phyloP scores from a whole-genome alignment of 441 rosid genomes.

The Syzygium syzygioides region DNA sequence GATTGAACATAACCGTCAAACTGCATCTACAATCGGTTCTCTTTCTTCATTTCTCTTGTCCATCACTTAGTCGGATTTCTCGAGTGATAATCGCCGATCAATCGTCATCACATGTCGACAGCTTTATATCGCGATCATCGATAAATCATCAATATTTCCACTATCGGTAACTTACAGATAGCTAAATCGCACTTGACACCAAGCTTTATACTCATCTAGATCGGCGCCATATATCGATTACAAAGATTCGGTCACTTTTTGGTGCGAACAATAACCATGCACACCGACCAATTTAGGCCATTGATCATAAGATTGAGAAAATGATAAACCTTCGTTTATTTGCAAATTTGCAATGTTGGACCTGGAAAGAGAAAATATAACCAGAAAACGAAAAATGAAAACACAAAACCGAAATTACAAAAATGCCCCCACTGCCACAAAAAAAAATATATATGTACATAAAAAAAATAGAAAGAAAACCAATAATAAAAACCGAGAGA shows the following conservation, averaged over 20 bases:
- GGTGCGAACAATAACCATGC: neutral
- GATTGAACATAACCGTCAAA: neutral
- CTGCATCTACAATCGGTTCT: neutral
- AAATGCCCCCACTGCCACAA: neutral
- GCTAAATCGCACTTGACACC: fast-evolving
- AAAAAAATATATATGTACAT: too few relatives aligned
- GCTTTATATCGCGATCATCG: neutral
- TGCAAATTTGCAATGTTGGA: neutral
- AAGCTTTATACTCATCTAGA: neutral
- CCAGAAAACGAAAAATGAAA: neutral
- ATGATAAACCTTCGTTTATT: neutral
- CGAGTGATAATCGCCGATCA: neutral
- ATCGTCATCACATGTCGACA: neutral
- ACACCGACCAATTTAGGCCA: neutral
- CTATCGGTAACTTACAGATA: fast-evolving
- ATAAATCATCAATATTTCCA: neutral
- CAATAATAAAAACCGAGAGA: neutral
- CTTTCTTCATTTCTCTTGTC: neutral
- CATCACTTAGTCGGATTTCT: neutral
- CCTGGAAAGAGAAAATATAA: neutral
- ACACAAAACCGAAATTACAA: neutral
- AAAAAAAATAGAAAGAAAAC: fast-evolving
- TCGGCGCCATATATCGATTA: fast-evolving
- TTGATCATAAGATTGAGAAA: neutral
- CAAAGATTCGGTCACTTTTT: neutral